Evolutionary conservation across 2,329 filamentous ascomycete genomes (phyloP), one percentile per base, ranked within the genome.

Genomic region (Phaeosphaeria sp.): DNA sequence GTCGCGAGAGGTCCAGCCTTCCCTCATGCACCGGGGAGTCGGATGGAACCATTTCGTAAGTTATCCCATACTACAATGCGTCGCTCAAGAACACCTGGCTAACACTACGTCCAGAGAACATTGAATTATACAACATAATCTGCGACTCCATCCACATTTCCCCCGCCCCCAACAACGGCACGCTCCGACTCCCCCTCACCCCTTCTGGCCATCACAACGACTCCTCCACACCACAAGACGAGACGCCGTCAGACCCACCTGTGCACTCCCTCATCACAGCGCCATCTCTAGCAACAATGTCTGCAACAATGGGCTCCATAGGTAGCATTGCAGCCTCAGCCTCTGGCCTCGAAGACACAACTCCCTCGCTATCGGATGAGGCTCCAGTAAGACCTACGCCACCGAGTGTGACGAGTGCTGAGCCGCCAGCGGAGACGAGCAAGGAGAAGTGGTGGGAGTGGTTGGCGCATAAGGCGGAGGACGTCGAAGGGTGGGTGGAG

Each of bases 1-100:
- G 84, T 98, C 49, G 95, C 95, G 1, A 84, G 92, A 40, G 95
- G 95, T 0, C 95, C 95, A 3, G 93, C 94, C 0, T 99, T 99
- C 73, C 91, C 92, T 0, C 93, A 97, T 68, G 80, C 86, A 40
- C 88, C 91, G 0, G 93, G 95, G 67, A 96, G 91, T 75, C 86
- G 88, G 62, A 78, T 98, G 30, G 87, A 91, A 30, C 82, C 84
- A 3, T 98, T 98, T 75, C 93, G 91, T 93, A 85, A 86, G 91
- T 86, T 17, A 17, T 21, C n/a, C 22, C 24, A 7, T 21, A 17
- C n/a, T 9, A 13, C 17, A 13, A n/a, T 21, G 24, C 11, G n/a
- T 6, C 13, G 15, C 8, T 8, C 2, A 27, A 2, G 7, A 7
- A 17, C 8, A 15, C 5, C 27, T 53, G 22, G 25, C 24, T 15